phyloP scores from a whole-genome alignment of 2,329 filamentous ascomycete species.

The Monilinia polystroma region DNA sequence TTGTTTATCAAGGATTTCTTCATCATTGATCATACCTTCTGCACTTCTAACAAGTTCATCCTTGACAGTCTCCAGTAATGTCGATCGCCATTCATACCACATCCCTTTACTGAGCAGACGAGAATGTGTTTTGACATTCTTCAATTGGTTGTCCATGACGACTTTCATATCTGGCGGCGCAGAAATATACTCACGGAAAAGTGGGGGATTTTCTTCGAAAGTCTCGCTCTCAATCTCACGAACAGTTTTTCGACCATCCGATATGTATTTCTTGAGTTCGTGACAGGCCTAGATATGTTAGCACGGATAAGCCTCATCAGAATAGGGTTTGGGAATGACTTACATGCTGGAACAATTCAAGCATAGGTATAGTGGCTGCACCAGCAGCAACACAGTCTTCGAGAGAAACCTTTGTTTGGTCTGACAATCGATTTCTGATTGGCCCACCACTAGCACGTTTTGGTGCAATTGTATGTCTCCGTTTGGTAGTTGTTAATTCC shows the following conservation, averaged over 20 bases:
- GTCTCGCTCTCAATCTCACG: slow-evolving; percentile 89
- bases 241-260: slow-evolving; percentile 85
- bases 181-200: slow-evolving; percentile 89
- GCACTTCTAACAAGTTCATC: slow-evolving; percentile 74
- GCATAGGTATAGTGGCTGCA: slow-evolving; percentile 86
- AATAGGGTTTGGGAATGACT: slow-evolving; percentile 38
- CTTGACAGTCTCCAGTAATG: slow-evolving; percentile 79
- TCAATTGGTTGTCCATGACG: slow-evolving; percentile 95
- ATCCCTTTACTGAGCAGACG: slow-evolving; percentile 88
- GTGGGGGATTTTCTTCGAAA: slow-evolving; percentile 81
- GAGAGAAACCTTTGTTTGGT: slow-evolving; percentile 52
- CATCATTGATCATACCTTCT: slow-evolving; percentile 74
- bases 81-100: slow-evolving; percentile 98
- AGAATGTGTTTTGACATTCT: slow-evolving; percentile 93
- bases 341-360: slow-evolving; percentile 90
- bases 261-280: slow-evolving; percentile 95
- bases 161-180: slow-evolving; percentile 79
- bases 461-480: slow-evolving; percentile 76
- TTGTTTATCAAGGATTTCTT: slow-evolving; percentile 63
- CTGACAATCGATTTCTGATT: slow-evolving; percentile 38
- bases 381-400: slow-evolving; percentile 84
- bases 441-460: slow-evolving; percentile 42
- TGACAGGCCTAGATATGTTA: slow-evolving; percentile 66
- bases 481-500: slow-evolving; percentile 95
- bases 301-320: slow-evolving; percentile 17